Evolutionary conservation across 192 early-diverging fungal genomes (phyloP).

Genomic region (Coemansia asiatica): DNA sequence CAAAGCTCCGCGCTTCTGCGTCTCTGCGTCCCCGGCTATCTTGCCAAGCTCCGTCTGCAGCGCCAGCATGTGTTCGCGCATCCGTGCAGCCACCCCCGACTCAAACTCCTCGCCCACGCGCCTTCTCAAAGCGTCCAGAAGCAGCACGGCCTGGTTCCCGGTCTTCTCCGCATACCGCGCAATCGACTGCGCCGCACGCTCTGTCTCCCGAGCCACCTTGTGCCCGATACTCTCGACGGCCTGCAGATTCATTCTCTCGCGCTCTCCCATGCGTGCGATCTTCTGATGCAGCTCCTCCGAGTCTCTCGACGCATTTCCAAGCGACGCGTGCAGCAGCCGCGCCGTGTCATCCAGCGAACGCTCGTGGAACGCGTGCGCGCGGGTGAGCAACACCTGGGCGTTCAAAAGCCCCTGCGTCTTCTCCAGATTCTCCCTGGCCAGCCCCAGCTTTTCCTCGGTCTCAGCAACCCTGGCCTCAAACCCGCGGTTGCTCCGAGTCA

Average conservation of each 20-base stretch:
- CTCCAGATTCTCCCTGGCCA: constrained; percentile 31
- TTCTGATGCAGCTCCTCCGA: constrained; percentile 16
- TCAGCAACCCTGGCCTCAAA: constrained; percentile 45
- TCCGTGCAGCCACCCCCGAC: constrained; percentile 1
- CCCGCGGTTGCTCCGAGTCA: constrained; percentile 10
- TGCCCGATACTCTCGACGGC: constrained; percentile 8
- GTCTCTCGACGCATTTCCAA: constrained; percentile 10
- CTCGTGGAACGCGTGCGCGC: constrained; percentile 57
- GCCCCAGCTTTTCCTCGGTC: constrained; percentile 26
- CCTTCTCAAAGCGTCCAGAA: constrained; percentile 25
- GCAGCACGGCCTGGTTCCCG: constrained; percentile 4
- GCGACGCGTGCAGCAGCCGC: constrained; percentile 18
- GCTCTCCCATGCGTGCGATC: constrained; percentile 19
- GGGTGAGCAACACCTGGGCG: constrained; percentile 33
- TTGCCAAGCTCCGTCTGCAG: constrained; percentile 13
- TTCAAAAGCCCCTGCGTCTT: constrained; percentile 32
- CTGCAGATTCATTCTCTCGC: constrained; percentile 22
- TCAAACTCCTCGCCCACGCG: constrained; percentile 41
- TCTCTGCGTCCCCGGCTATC: not conserved
- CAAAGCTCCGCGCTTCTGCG: not conserved
- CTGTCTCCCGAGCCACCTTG: constrained; percentile 7
- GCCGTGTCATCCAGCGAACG: constrained; percentile 40
- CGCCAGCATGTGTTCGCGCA: constrained; percentile 11
- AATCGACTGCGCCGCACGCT: not conserved
- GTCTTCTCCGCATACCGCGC: constrained; percentile 2